Conservation (phyloP, 2,329 filamentous ascomycete genomes). For the Fusarium denticulatum region DNA sequence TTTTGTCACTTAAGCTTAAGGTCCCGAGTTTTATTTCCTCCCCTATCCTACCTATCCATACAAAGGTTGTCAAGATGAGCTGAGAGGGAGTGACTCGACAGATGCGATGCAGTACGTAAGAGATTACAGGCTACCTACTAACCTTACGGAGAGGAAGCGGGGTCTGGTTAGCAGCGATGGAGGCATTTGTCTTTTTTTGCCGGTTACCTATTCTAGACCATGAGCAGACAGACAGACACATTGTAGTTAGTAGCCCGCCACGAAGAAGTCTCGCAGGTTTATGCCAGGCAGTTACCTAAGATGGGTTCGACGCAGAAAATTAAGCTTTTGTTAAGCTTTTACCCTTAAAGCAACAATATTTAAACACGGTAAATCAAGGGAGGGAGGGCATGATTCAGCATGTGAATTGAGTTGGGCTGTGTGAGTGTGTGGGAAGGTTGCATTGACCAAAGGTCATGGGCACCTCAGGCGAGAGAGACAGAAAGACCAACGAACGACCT, state of each 20-base stretch:
- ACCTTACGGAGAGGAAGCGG: conserved; percentile 4
- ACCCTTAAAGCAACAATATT: not conserved
- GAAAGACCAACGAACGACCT: not conserved
- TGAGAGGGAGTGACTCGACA: not conserved
- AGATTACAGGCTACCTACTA: not conserved
- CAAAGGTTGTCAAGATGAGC: conserved; percentile 4
- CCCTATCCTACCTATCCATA: not conserved
- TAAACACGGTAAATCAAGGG: not conserved
- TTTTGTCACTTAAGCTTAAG: too few species aligned
- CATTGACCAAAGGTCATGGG: not conserved
- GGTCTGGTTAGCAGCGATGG: not conserved
- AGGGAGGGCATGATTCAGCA: not conserved
- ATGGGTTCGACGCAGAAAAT: not conserved
- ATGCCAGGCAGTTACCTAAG: not conserved
- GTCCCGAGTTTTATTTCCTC: too few species aligned
- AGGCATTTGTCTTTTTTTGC: conserved; percentile 3
- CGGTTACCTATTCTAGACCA: not conserved
- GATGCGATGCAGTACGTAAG: conserved; percentile 18
- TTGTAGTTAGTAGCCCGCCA: not conserved
- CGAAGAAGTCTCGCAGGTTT: not conserved
- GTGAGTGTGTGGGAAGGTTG: not conserved
- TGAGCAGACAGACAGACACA: not conserved
- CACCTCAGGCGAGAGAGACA: not conserved
- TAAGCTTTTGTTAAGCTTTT: conserved; percentile 22
- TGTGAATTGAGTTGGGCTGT: conserved; percentile 6